Evolutionary conservation across 2,329 filamentous ascomycete genomes (phyloP).

Genomic region (Penicillium fuscoglaucum): DNA sequence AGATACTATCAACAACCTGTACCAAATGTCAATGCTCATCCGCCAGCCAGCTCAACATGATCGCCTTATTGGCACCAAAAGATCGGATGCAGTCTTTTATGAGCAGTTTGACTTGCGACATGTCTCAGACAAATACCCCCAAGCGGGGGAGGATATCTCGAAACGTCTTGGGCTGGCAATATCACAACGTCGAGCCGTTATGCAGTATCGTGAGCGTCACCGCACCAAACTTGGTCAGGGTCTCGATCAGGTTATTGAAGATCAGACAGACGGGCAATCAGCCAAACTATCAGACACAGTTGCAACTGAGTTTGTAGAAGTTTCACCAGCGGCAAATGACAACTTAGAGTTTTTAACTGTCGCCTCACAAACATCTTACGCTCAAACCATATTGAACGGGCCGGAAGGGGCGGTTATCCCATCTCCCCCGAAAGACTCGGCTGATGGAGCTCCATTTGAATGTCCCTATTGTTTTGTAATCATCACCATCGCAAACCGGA

Average conservation of each 20-base stretch:
- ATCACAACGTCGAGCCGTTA: slow-evolving; percentile 36
- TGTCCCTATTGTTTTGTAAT: slow-evolving; percentile 46
- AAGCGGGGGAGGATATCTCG: not conserved
- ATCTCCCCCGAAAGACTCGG: slow-evolving; percentile 26
- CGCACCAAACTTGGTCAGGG: slow-evolving; percentile 33
- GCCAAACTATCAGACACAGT: slow-evolving; percentile 13
- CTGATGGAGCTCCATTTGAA: slow-evolving; percentile 33
- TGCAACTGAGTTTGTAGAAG: not conserved
- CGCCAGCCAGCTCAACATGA: slow-evolving; percentile 41
- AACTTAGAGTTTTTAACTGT: not conserved
- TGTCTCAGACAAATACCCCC: not conserved
- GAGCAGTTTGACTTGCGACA: slow-evolving; percentile 1
- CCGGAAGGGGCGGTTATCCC: slow-evolving; percentile 22
- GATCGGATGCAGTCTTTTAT: not conserved
- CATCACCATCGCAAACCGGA: slow-evolving; percentile 27
- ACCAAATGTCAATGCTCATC: slow-evolving; percentile 42
- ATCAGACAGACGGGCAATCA: slow-evolving; percentile 1
- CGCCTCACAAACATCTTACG: not conserved
- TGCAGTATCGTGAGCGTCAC: slow-evolving; percentile 43
- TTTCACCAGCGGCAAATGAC: not conserved
- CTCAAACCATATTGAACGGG: not conserved
- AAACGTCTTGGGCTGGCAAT: slow-evolving; percentile 9
- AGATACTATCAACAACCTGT: slow-evolving; percentile 35
- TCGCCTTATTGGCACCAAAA: slow-evolving; percentile 14
- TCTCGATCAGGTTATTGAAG: slow-evolving; percentile 5